These are phyloP conservation scores for Chrysanthemum makinoi DNA, from an alignment of 129 eudicot genomes.

Conservation along the genomic window DNA sequence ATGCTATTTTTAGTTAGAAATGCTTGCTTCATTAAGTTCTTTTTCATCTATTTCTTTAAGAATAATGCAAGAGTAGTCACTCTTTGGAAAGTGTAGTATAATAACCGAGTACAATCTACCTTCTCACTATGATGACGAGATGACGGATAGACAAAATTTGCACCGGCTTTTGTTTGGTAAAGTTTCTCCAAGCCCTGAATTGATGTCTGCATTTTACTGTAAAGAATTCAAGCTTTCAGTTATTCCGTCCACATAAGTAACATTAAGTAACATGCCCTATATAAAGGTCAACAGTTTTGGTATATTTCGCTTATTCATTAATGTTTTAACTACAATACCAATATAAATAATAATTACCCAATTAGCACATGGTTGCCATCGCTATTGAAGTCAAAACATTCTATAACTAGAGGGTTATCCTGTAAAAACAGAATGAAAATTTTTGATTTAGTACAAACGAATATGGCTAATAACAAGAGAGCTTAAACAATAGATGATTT, in stretches of 20 bases:
- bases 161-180: slow-evolving; percentile 56
- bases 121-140: slow-evolving; percentile 59
- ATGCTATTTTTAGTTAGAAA: neutral
- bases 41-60: neutral
- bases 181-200: slow-evolving; percentile 60
- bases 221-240: slow-evolving; percentile 19
- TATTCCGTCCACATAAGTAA: neutral
- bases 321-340: neutral
- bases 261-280: neutral
- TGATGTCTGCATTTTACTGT: slow-evolving; percentile 78
- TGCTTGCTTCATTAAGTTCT: slow-evolving; percentile 2
- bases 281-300: slow-evolving; percentile 1
- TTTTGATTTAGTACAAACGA: neutral
- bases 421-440: slow-evolving; percentile 30
- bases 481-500: slow-evolving; percentile 9
- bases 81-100: slow-evolving; percentile 10
- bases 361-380: slow-evolving; percentile 80
- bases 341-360: slow-evolving; percentile 51
- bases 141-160: slow-evolving; percentile 55
- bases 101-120: slow-evolving; percentile 38
- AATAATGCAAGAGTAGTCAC: slow-evolving; percentile 14
- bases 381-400: slow-evolving; percentile 94
- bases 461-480: slow-evolving; percentile 4
- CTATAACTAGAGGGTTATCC: slow-evolving; percentile 81
- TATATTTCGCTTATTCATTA: neutral